phyloP scores from a whole-genome alignment of 805 yeast species.

The Jamesozyma piceae region DNA sequence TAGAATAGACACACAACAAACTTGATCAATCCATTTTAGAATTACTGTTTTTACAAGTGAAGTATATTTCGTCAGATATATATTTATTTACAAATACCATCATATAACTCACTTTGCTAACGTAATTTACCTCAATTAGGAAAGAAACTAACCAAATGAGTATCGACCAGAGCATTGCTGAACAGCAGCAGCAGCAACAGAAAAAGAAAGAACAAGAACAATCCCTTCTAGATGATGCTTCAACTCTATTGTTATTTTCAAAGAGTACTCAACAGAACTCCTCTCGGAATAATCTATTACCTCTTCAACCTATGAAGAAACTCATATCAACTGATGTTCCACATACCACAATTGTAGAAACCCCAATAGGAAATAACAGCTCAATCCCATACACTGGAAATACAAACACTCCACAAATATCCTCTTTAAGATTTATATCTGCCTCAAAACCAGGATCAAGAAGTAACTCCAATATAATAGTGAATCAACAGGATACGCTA shows the following conservation, averaged over 20 bases:
- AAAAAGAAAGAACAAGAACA: constrained; percentile 7
- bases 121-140: not conserved
- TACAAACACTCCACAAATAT: not conserved
- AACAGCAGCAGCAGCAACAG: not conserved
- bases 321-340: not conserved
- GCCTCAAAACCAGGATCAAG: not conserved
- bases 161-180: not conserved
- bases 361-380: not conserved
- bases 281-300: not conserved
- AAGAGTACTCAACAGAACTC: constrained; percentile 35
- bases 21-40: not conserved
- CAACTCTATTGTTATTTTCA: constrained; percentile 52
- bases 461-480: not conserved
- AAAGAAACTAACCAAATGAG: not conserved
- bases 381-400: not conserved
- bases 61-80: not conserved
- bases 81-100: not conserved
- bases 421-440: not conserved
- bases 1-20: too few relatives aligned
- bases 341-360: not conserved
- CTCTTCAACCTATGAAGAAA: not conserved
- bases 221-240: constrained; percentile 47
- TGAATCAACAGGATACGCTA: not conserved
- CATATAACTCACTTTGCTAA: not conserved
- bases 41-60: not conserved